These are phyloP conservation scores for Akanthomyces lecanii DNA, from an alignment of 2,329 filamentous ascomycete genomes.

Conservation along the genomic window DNA sequence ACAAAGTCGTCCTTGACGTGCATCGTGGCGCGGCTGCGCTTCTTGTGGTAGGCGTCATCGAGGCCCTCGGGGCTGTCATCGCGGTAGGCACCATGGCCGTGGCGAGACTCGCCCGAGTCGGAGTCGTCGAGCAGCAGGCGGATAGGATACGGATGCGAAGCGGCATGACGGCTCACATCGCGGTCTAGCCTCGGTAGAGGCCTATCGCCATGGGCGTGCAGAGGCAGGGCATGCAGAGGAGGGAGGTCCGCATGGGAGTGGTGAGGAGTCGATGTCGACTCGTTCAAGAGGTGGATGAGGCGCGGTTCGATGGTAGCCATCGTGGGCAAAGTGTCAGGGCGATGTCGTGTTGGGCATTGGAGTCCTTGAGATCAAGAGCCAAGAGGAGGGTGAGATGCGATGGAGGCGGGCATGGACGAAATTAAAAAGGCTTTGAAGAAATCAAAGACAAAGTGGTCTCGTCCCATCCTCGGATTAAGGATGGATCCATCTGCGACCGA, in stretches of 20 bases:
- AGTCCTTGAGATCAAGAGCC: conserved; percentile 17
- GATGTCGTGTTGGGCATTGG: conserved; percentile 28
- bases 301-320: conserved; percentile 66
- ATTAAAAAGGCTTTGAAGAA: conserved; percentile 16
- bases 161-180: conserved; percentile 33
- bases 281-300: conserved; percentile 61
- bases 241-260: conserved; percentile 50
- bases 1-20: conserved; percentile 58
- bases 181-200: conserved; percentile 51
- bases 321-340: conserved; percentile 33
- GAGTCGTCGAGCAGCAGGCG: conserved; percentile 39
- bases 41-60: conserved; percentile 50
- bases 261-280: conserved; percentile 44
- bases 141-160: conserved; percentile 32
- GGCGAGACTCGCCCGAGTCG: conserved; percentile 36
- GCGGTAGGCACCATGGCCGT: conserved; percentile 42
- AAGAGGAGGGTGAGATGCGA: conserved; percentile 13
- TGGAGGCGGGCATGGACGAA: conserved; percentile 2
- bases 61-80: conserved; percentile 39
- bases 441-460: conserved; percentile 12
- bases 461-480: conserved; percentile 18
- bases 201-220: conserved; percentile 40
- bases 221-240: conserved; percentile 46
- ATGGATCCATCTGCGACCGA: conserved; percentile 18
- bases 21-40: conserved; percentile 43